phyloP scores from a whole-genome alignment of 768 basidiomycete genomes.

The Mycena rosella region DNA sequence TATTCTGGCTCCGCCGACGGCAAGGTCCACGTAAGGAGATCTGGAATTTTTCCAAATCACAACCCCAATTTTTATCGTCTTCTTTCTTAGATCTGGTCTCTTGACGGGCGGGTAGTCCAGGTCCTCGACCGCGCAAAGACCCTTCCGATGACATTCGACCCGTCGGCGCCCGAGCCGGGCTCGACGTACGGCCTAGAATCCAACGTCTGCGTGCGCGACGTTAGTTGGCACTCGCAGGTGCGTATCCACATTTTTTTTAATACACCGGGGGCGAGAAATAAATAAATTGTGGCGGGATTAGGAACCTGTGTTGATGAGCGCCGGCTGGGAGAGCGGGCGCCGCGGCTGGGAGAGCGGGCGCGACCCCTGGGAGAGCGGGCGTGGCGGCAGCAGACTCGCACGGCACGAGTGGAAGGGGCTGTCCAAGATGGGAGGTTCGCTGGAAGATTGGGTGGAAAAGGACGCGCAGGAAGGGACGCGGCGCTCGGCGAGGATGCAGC shows the following conservation, averaged over 20 bases:
- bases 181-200: constrained; percentile 44
- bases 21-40: constrained; percentile 74
- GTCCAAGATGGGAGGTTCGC: constrained; percentile 70
- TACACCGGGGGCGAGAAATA: neutral
- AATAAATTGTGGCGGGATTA: neutral
- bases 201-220: constrained; percentile 85
- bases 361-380: too few relatives aligned
- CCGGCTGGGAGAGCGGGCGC: constrained; percentile 89
- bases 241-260: constrained; percentile 29
- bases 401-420: constrained; percentile 98
- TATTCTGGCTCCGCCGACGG: constrained; percentile 95
- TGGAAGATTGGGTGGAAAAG: constrained; percentile 87
- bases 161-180: constrained; percentile 70
- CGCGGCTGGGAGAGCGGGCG: too few relatives aligned
- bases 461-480: constrained; percentile 5
- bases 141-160: constrained; percentile 77
- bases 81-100: constrained; percentile 86
- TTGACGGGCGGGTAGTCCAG: constrained; percentile 90
- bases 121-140: constrained; percentile 85
- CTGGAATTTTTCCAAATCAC: constrained; percentile 24
- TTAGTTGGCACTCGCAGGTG: constrained; percentile 94
- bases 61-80: constrained; percentile 15
- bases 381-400: constrained; percentile 83
- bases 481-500: constrained; percentile 20
- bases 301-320: constrained; percentile 94